A percentile compares a stretch with the other conserved stretches of the same genome.
These are phyloP conservation scores for Hypomyces perniciosus DNA, from an alignment of 2,329 filamentous ascomycete species.

Conservation along the genomic window DNA sequence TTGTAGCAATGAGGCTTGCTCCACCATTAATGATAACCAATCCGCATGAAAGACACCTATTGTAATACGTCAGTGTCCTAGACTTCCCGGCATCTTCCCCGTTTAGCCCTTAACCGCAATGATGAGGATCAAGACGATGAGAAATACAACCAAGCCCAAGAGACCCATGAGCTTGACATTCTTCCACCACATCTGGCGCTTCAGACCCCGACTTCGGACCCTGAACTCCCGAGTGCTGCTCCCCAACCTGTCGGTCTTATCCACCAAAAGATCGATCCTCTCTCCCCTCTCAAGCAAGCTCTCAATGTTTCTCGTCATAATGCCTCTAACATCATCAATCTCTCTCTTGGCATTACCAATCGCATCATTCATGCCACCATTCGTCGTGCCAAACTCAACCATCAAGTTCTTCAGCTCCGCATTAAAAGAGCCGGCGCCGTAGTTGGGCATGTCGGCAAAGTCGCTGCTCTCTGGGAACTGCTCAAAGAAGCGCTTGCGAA, in stretches of 20 bases:
- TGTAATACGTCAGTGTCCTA: neutral
- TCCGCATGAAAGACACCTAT: neutral
- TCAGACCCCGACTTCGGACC: constrained; percentile 76
- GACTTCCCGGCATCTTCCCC: neutral
- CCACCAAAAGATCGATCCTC: constrained; percentile 85
- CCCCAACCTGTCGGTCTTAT: constrained; percentile 91
- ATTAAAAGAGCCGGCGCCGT: constrained; percentile 88
- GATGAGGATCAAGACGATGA: constrained; percentile 52
- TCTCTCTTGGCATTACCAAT: constrained; percentile 77
- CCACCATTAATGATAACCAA: neutral
- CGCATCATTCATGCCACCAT: constrained; percentile 70
- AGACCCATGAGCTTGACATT: constrained; percentile 92
- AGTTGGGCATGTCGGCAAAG: constrained; percentile 74
- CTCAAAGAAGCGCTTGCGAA: constrained; percentile 79
- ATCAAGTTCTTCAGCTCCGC: constrained; percentile 68
- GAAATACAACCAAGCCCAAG: constrained; percentile 59
- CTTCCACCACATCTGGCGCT: constrained; percentile 99
- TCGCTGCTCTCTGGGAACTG: constrained; percentile 63
- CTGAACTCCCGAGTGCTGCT: constrained; percentile 86
- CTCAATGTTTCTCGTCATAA: constrained; percentile 96
- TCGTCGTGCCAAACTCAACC: constrained; percentile 76
- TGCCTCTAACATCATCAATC: constrained; percentile 86
- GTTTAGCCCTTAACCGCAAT: constrained; percentile 44
- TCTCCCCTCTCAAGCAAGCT: constrained; percentile 83
- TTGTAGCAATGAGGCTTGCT: constrained; percentile 6